A percentile compares a stretch with the other conserved stretches of the same genome.
Conservation (phyloP, 2,329 filamentous ascomycete species). For the Hawksworthiomyces lignivorus region DNA sequence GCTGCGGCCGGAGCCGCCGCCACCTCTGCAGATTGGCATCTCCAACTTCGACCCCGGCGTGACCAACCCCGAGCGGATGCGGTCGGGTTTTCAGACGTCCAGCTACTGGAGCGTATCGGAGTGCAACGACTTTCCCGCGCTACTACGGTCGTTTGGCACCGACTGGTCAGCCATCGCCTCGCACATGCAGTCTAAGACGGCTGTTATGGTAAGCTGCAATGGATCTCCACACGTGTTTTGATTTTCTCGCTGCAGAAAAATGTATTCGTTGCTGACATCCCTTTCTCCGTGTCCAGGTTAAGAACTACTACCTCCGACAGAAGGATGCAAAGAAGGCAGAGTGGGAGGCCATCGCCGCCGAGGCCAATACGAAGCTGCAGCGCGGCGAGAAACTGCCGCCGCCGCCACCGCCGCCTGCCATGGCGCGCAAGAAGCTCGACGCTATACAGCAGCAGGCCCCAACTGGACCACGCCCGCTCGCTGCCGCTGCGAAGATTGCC, state of each 20-base stretch:
- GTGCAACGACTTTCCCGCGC: slow-evolving; percentile 64
- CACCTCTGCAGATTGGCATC: slow-evolving; percentile 37
- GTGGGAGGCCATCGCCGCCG: slow-evolving; percentile 51
- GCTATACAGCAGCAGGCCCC: background rate
- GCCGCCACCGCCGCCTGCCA: slow-evolving; percentile 45
- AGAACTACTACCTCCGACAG: slow-evolving; percentile 60
- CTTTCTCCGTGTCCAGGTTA: slow-evolving; percentile 41
- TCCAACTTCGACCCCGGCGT: slow-evolving; percentile 44
- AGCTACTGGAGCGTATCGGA: slow-evolving; percentile 87
- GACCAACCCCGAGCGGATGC: slow-evolving; percentile 32
- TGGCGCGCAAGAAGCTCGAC: slow-evolving; percentile 10
- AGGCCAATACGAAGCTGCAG: slow-evolving; percentile 49
- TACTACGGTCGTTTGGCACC: slow-evolving; percentile 68
- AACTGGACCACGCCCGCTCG: slow-evolving; percentile 10
- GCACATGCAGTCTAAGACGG: slow-evolving; percentile 77
- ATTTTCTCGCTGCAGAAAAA: slow-evolving; percentile 7
- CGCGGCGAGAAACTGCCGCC: slow-evolving; percentile 53
- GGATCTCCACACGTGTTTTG: too few relatives aligned
- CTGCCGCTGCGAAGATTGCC: slow-evolving; percentile 6
- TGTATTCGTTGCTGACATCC: too few relatives aligned
- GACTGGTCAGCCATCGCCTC: slow-evolving; percentile 69
- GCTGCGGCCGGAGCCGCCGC: slow-evolving; percentile 46
- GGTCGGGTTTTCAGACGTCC: slow-evolving; percentile 52
- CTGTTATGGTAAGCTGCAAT: slow-evolving; percentile 62
- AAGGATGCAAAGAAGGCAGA: slow-evolving; percentile 47